Base-by-base conservation (phyloP, 2,329 filamentous ascomycete species). In the Fusarium papillatum region DNA sequence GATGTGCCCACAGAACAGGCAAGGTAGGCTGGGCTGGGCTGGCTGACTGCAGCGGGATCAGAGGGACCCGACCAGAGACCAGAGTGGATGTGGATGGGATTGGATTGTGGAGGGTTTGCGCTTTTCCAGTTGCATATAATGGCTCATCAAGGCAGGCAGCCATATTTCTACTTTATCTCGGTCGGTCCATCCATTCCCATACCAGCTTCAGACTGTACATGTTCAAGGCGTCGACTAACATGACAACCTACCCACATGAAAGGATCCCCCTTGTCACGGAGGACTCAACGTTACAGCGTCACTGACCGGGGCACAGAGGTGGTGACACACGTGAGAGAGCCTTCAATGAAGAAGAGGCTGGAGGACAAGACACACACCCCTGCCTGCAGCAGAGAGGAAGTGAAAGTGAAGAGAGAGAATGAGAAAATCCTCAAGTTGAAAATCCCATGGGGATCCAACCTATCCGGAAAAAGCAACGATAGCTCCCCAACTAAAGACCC, bases 281-380 rank as follows among this genome's bases (percentile, higher is more conserved):
- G 41, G 46, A 68, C 63, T 71, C 48, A 71, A 71, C 48, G 70
- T 76, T 76, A 63, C 73, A 71, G 24, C 34, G 26, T 60, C 53
- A 61, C 36, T n/a, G 39, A 50, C 26, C 63, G 17, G 31, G 41
- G 29, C 19, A 22, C 50, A 22, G 29, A 22, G 11, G 26, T 57
- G 31, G 63, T 64, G 31, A 34, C 59, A 48, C 38, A 50, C 57
- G 36, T 64, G 64, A 43, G 55, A 69, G 55, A 13, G 17, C 19
- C 59, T 29, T 63, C 36, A 48, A 55, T 34, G 62, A 50, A 57
- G 62, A 50, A 57, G 22, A 57, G 50, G 50, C 50, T 34, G 50
- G 50, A 57, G 50, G 29, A 22, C 7, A 57, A 57, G 50, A 57
- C 50, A 13, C 31, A 31, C 31, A 31, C 50, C 50, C 50, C 50